Evolutionary conservation across 257 asterid species (phyloP).

Genomic region (Gardenia jasminoides): DNA sequence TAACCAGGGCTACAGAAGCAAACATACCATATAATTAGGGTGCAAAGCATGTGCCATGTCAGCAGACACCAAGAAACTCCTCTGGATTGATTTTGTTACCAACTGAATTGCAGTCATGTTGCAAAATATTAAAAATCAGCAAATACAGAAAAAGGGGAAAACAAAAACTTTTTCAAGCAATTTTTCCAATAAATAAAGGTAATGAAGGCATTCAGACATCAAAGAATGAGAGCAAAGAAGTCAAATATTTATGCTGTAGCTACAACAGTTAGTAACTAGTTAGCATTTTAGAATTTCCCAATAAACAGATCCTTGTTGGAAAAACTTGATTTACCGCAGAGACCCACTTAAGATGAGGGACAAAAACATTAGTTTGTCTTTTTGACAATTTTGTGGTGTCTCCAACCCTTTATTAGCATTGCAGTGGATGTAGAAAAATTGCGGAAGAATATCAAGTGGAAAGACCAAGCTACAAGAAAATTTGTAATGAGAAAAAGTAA

Average conservation of each 20-base stretch:
- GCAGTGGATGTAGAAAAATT: not conserved
- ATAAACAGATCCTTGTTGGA: not conserved
- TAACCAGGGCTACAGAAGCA: not conserved
- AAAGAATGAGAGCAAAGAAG: not conserved
- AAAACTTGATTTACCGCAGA: not conserved
- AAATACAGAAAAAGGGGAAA: not conserved
- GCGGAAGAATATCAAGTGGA: not conserved
- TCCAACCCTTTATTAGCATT: not conserved
- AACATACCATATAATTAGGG: conserved; percentile 84
- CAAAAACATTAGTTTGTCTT: not conserved
- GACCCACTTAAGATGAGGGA: not conserved
- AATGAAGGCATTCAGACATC: not conserved
- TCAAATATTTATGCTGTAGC: not conserved
- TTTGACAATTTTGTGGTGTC: not conserved
- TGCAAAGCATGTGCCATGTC: conserved; percentile 99
- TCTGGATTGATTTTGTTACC: conserved; percentile 73
- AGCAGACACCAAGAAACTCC: conserved; percentile 90
- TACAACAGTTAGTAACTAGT: not conserved
- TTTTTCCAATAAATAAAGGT: not conserved
- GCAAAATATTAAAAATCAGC: conserved; percentile 8
- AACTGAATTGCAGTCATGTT: conserved; percentile 39
- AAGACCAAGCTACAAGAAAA: not conserved
- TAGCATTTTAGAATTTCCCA: not conserved
- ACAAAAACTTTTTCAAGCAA: not conserved
- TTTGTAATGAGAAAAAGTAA: not conserved